Base-by-base conservation (phyloP, 805 yeast species). In the Sugiyamaella floridensis region DNA sequence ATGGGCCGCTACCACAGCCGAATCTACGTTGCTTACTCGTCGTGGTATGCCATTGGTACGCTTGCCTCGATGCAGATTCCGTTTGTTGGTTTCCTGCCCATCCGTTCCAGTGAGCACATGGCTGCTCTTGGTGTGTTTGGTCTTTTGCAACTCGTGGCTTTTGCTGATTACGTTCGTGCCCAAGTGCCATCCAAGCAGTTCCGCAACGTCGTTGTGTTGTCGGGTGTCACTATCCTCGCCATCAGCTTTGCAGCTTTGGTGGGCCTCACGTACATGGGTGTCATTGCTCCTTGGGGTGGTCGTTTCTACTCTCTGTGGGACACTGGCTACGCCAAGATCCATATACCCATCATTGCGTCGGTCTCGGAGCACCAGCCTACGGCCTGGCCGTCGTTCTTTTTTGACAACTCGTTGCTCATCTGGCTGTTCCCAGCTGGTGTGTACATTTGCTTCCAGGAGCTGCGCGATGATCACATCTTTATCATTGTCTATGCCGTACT, bases 361-460 rank as follows among this genome's bases (percentile, higher is more conserved):
- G 99, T 93, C 40, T 88, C 97, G 12, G 99, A 93, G 74, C 99
- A 93, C 76, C 99, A 93, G 76, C 99, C 99, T 55, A 92, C 98
- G n/a, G 96, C 99, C 3, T 93, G 99, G 99, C 96, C 98, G 10
- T 82, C 97, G 11, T 95, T 93, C 70, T 93, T 89, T 79, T 88
- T 92, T 67, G 99, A 93, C 69, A 84, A 93, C 49, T 87, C 83
- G 63, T 80, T 92, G 76, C 76, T 93, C 71, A 87, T 92, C 63
- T 95, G 99, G 99, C 76, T 93, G 61, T 93, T 93, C 87, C 99
- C 99, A 50, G 97, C 90, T 5, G 99, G 99, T 58, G 85, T 95
- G 48, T 93, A 86, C 73, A 71, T 93, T 60, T 78, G 92, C 61
- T 86, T 93, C 79, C 86, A 86, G 69, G 97, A 93, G 55, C 76